These are phyloP conservation scores for Hypsizygus ulmarius DNA, from an alignment of 1,284 basidiomycete species.

Conservation along the genomic window DNA sequence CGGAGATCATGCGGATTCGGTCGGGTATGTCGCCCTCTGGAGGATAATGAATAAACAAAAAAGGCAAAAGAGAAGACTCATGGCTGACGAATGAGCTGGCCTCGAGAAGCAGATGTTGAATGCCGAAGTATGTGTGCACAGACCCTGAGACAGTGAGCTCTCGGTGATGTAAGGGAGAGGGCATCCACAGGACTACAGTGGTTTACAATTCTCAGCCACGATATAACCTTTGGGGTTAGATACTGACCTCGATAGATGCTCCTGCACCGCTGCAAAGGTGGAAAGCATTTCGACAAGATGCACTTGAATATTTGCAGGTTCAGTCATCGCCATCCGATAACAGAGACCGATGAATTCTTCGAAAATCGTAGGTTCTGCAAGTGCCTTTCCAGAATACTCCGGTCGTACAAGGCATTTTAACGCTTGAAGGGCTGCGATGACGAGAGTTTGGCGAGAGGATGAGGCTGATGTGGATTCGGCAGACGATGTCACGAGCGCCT, in stretches of 20 bases:
- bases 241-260: conserved; percentile 18
- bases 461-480: conserved; percentile 49
- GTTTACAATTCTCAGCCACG: conserved; percentile 4
- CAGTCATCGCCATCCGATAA: conserved; percentile 89
- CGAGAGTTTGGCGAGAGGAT: conserved; percentile 41
- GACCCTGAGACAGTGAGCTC: conserved; percentile 76
- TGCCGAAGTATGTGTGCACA: conserved; percentile 80
- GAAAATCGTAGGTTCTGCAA: conserved; percentile 80
- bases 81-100: conserved; percentile 55
- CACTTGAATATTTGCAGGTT: conserved; percentile 70
- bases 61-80: not conserved
- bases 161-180: conserved; percentile 46
- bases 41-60: not conserved
- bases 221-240: not conserved
- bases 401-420: conserved; percentile 78
- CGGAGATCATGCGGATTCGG: conserved; percentile 63
- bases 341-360: conserved; percentile 89
- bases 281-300: conserved; percentile 76
- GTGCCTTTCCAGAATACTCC: conserved; percentile 77
- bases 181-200: conserved; percentile 33
- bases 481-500: conserved; percentile 75
- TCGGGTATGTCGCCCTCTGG: conserved; percentile 48
- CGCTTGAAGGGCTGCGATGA: conserved; percentile 77
- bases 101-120: conserved; percentile 56
- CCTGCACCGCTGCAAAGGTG: conserved; percentile 60